Conservation (phyloP, 169 alveolate genomes). For the Plasmodium vivax region DNA sequence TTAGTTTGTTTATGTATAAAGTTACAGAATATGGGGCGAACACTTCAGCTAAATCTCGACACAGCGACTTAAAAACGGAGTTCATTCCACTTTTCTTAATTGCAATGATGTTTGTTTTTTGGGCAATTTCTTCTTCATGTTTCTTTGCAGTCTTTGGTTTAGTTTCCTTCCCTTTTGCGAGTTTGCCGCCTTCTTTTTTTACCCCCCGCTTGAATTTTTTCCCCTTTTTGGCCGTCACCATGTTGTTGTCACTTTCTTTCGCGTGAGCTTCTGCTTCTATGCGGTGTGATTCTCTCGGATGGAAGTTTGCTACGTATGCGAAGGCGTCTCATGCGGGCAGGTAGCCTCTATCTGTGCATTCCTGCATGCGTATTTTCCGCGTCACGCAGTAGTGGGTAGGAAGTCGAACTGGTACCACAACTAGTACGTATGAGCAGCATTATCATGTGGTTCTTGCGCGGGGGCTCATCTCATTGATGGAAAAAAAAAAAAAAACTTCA, state of each 20-base stretch:
- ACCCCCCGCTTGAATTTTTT: neutral
- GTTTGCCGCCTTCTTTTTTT: neutral
- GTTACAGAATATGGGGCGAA: conserved; percentile 42
- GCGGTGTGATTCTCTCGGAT: neutral
- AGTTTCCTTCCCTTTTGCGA: neutral
- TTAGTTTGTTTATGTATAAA: conserved; percentile 32
- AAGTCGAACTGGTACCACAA: neutral
- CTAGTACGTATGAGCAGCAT: neutral
- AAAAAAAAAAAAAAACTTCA: neutral
- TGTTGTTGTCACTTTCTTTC: neutral
- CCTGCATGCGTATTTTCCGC: neutral
- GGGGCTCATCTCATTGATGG: neutral
- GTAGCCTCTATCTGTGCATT: neutral
- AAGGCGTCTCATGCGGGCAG: neutral
- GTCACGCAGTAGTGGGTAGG: neutral
- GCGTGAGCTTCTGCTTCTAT: neutral
- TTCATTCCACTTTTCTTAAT: conserved; percentile 52
- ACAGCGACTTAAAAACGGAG: conserved; percentile 26
- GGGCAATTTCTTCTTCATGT: conserved; percentile 29
- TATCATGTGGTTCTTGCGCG: neutral
- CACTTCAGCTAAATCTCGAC: conserved; percentile 23
- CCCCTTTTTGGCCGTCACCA: neutral
- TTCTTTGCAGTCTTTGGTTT: neutral
- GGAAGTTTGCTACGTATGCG: neutral
- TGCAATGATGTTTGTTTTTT: conserved; percentile 55